A percentile compares a stretch with the other conserved stretches of the same genome.
phyloP scores from a whole-genome alignment of 768 basidiomycete genomes.

The Tubosaeta brunneosetosa region DNA sequence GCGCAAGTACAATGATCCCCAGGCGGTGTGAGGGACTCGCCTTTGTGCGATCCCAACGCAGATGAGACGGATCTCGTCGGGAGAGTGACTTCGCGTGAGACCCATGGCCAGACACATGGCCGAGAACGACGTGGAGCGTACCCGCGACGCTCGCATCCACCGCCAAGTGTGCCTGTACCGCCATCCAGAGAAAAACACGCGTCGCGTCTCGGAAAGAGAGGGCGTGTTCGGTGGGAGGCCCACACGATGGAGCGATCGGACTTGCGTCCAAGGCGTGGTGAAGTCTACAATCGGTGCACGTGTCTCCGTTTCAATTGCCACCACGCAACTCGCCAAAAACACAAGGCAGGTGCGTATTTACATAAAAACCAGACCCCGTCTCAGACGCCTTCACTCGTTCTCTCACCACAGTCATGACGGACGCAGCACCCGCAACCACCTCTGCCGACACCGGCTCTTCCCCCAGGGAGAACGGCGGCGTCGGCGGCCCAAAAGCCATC shows the following conservation, averaged over 20 bases:
- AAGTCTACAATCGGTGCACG: constrained; percentile 5
- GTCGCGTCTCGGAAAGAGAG: not conserved
- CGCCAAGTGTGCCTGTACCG: not conserved
- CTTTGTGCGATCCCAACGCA: not conserved
- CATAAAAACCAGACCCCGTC: constrained; percentile 20
- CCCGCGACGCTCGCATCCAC: not conserved
- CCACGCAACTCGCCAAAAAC: constrained; percentile 22
- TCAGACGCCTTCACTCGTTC: not conserved
- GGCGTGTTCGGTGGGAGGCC: not conserved
- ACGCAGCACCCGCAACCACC: constrained; percentile 55
- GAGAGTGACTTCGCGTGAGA: not conserved
- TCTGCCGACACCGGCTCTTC: constrained; percentile 50
- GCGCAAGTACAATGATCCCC: too few relatives aligned
- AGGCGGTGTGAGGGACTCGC: too few relatives aligned
- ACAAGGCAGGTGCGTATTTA: constrained; percentile 31
- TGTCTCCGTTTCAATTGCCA: constrained; percentile 12
- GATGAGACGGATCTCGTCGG: not conserved
- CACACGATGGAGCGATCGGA: too few relatives aligned
- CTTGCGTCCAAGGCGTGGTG: too few relatives aligned
- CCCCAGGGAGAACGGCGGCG: constrained; percentile 35
- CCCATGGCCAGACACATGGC: not conserved
- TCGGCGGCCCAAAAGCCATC: constrained; percentile 67
- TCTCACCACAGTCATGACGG: constrained; percentile 39
- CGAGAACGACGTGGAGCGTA: not conserved
- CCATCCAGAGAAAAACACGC: too few relatives aligned